Percentiles rank a stretch among this genome's conserved stretches.
These are phyloP conservation scores for Hemisphaericaspora xylanilytica DNA, from an alignment of 1,139 yeast genomes.

Conservation along the genomic window DNA sequence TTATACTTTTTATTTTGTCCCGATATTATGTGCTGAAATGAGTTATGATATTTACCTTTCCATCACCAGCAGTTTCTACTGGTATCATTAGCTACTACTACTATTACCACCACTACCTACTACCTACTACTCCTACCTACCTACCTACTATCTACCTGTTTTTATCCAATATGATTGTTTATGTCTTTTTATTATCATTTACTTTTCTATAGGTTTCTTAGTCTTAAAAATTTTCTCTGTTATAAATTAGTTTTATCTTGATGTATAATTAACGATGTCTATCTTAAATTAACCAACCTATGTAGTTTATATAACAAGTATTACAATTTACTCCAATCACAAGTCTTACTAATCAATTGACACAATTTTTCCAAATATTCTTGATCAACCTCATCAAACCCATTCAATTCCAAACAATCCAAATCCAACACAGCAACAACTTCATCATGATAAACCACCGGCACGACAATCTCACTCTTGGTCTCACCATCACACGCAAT, in stretches of 20 bases:
- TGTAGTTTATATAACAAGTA: no score
- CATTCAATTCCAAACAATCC: slow-evolving; percentile 65
- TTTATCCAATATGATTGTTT: not conserved
- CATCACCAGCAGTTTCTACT: not conserved
- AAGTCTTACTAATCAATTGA: slow-evolving; percentile 43
- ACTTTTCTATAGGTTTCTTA: not conserved
- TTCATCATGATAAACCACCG: slow-evolving; percentile 50
- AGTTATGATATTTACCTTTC: slow-evolving; percentile 1
- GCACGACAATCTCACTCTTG: slow-evolving; percentile 89
- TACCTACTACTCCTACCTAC: not conserved
- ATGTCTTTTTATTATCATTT: not conserved
- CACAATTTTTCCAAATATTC: slow-evolving; percentile 61
- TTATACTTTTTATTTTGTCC: not conserved
- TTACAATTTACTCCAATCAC: slow-evolving; percentile 33
- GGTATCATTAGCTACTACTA: not conserved
- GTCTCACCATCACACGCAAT: slow-evolving; percentile 98
- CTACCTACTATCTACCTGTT: not conserved
- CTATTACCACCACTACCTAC: not conserved
- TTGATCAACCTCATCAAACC: slow-evolving; percentile 66
- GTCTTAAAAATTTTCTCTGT: no score
- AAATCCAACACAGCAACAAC: slow-evolving; percentile 80
- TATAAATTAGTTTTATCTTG: no score
- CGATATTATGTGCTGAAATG: not conserved
- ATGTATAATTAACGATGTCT: not conserved
- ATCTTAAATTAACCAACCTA: not conserved